Evolutionary conservation across 2,329 filamentous ascomycete species (phyloP), one percentile per base, ranked within the genome.

Genomic region (Colletotrichum chlorophyti): DNA sequence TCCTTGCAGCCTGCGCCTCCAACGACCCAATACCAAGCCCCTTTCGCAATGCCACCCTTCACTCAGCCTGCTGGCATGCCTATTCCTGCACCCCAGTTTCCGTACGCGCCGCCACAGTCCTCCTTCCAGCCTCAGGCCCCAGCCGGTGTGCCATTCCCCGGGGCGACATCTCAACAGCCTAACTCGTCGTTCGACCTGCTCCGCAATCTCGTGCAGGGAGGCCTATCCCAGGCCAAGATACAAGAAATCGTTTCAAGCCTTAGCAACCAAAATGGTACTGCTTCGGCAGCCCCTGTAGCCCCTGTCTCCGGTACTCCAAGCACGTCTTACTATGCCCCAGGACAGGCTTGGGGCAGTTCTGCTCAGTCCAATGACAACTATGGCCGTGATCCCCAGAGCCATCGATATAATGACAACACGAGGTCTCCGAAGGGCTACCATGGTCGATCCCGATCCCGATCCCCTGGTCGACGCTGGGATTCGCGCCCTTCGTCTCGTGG

Each of bases 371-470:
- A 77, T 55, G 79, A 81, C 55, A 72, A 79, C 72, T 84, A 83
- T 79, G 86, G 89, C 65, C 79, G 75, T n/a, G n/a, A n/a, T n/a
- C n/a, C n/a, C n/a, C n/a, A n/a, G n/a, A n/a, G n/a, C 61, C 71
- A 71, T 69, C 76, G 78, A 58, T 85, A 79, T 65, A 80, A 81
- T 63, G 82, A 87, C 57, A 79, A 79, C 67, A 75, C 81, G 70
- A 84, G 87, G 70, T 91, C 89, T 29, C 88, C 87, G 15, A 79
- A 80, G 60, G 78, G 81, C 70, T 79, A 80, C 66, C 79, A 79
- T 58, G 83, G 83, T 66, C 86, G 90, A 57, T 92, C 90, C 59
- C 85, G 93, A 49, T 94, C 91, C 27, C 86, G 91, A 34, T 96
- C 93, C 64, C 91, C 93, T 47, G 87, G 88, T 57, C 89, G 87